Base-by-base conservation (phyloP, 2,329 filamentous ascomycete species). In the Fusarium algeriense region DNA sequence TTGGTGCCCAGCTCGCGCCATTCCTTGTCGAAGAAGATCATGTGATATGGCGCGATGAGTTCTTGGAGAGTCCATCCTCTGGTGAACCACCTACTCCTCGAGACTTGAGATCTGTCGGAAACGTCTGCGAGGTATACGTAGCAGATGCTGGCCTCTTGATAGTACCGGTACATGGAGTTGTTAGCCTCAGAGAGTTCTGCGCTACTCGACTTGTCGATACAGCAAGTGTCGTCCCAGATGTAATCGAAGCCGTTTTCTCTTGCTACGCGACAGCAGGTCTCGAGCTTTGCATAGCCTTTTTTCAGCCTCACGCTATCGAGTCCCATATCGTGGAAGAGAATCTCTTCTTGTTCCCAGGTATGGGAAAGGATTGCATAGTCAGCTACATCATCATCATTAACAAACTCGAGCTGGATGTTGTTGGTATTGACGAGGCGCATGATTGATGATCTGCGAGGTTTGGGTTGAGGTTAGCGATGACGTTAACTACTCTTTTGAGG, bases 111-210 rank as follows among this genome's bases (percentile, higher is more conserved):
- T 1, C 12, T 35, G 12, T 35, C 34, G 2, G 30, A 30, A 5
- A 71, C 23, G 3, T 71, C 69, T 6, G 41, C 49, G 9, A 74
- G 57, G 20, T 73, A 73, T 19, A 41, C 63, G 17, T 72, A 74
- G 14, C 66, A 74, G 0, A 55, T 14, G 0, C 35, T 45, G 2
- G 72, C 63, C 19, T 64, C 59, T 12, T 54, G 28, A 17, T 75
- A 75, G 32, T 71, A 76, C 3, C 32, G 30, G 17, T 73, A 76
- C 71, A 76, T 76, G 5, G 58, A 70, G 19, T 74, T 74, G 13
- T 75, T 71, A 0, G 74, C 70, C 37, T 75, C 64, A 1, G 49
- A 55, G 0, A 75, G 37, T 41, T 75, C 73, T 7, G 69, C 57
- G 3, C 64, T 71, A 6, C 66, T 74, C 1, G 60, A 35, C 34